Evolutionary conservation across 257 asterid genomes (phyloP).

Genomic region (Solanum chiquidenum): DNA sequence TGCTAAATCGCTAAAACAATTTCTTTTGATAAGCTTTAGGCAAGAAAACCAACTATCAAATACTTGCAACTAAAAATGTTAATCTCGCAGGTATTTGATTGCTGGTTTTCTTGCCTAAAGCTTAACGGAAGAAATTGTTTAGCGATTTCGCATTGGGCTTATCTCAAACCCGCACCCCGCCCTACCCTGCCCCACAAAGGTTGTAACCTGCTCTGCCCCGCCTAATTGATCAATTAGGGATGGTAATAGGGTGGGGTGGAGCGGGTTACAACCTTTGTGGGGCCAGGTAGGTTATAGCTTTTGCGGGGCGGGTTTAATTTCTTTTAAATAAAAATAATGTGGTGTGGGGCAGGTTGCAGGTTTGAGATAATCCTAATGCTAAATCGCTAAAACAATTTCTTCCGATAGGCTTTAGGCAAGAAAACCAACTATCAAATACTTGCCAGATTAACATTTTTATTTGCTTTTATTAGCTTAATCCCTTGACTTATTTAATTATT

Average conservation of each 20-base stretch:
- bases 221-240: neutral
- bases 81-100: neutral
- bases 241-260: neutral
- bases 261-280: neutral
- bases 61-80: neutral
- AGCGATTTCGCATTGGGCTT: neutral
- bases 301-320: neutral
- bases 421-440: neutral
- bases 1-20: neutral
- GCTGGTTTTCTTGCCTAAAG: neutral
- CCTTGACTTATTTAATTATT: neutral
- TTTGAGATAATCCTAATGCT: neutral
- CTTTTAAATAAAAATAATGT: neutral
- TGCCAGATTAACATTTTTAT: neutral
- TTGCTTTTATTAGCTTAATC: neutral
- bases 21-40: neutral
- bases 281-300: neutral
- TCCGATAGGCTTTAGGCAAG: neutral
- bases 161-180: neutral
- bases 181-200: neutral
- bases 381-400: neutral
- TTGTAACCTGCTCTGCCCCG: rapidly evolving
- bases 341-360: neutral
- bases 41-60: neutral
- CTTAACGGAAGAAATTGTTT: neutral